These are phyloP conservation scores for Noccaea caerulescens DNA, from an alignment of 345 rosid species.

Conservation along the genomic window DNA sequence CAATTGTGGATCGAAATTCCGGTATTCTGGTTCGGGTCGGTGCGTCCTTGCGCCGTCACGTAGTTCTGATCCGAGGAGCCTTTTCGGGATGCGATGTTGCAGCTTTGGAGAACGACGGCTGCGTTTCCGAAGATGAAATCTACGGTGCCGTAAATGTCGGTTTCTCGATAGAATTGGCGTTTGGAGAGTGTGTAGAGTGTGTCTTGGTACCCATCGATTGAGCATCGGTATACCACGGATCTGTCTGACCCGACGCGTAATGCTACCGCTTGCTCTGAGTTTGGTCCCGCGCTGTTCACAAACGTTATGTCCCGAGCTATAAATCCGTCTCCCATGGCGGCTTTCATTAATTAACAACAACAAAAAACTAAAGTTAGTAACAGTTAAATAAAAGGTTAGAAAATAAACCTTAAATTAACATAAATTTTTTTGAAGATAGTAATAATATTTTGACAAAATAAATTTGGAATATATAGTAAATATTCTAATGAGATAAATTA, in stretches of 20 bases:
- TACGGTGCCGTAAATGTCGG: conserved; percentile 52
- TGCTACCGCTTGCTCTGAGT: conserved; percentile 70
- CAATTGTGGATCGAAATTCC: conserved; percentile 66
- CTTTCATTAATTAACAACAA: conserved; percentile 24
- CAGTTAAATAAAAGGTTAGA: not conserved
- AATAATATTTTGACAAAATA: too few relatives aligned
- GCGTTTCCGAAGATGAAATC: conserved; percentile 78
- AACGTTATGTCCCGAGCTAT: conserved; percentile 64
- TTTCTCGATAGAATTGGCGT: conserved; percentile 60
- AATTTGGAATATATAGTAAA: too few relatives aligned
- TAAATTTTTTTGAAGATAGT: too few relatives aligned
- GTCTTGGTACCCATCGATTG: conserved; percentile 57
- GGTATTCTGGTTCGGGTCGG: conserved; percentile 65
- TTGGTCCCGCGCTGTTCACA: conserved; percentile 71
- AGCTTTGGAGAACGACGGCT: conserved; percentile 64
- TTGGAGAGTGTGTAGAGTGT: conserved; percentile 65
- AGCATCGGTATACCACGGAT: conserved; percentile 55
- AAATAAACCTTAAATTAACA: not conserved
- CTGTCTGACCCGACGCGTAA: conserved; percentile 60
- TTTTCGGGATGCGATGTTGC: conserved; percentile 51
- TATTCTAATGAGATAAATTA: too few relatives aligned
- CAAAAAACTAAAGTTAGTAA: not conserved
- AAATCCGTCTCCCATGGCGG: conserved; percentile 63
- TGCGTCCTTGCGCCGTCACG: conserved; percentile 68
- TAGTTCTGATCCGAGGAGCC: conserved; percentile 48